Evolutionary conservation across 768 basidiomycete species (phyloP).

Genomic region (Kwoniella sp.): DNA sequence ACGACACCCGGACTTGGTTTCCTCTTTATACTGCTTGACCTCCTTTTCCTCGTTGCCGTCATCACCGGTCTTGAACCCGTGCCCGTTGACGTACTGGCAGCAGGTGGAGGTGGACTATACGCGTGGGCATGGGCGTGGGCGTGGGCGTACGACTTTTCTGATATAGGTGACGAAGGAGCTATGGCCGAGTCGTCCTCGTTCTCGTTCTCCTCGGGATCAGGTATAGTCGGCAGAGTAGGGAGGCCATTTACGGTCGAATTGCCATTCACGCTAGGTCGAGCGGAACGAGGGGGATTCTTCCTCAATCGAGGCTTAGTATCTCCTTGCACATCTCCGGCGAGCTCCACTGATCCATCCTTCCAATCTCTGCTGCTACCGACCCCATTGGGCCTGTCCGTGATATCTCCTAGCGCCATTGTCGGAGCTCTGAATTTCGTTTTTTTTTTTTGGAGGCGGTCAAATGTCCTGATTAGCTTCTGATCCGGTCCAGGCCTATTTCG

Average conservation of each 20-base stretch:
- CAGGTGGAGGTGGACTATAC: slow-evolving; percentile 34
- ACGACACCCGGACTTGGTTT: slow-evolving; percentile 45
- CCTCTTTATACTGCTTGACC: slow-evolving; percentile 44
- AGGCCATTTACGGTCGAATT: slow-evolving; percentile 24
- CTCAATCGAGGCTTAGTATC: slow-evolving; percentile 4
- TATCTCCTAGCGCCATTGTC: neutral
- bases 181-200: neutral
- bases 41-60: slow-evolving; percentile 31
- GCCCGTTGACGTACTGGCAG: slow-evolving; percentile 30
- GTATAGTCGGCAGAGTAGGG: slow-evolving; percentile 40
- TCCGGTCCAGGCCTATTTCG: too few species aligned
- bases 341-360: too few species aligned
- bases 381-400: neutral
- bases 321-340: neutral
- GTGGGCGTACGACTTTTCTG: neutral
- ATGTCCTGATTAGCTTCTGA: too few species aligned
- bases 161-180: neutral
- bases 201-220: slow-evolving; percentile 26
- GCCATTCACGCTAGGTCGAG: slow-evolving; percentile 9
- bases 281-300: slow-evolving; percentile 25
- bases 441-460: too few species aligned
- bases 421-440: too few species aligned
- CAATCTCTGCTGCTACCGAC: neutral
- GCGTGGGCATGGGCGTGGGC: neutral
- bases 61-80: slow-evolving; percentile 25